Conservation (phyloP, 2,329 filamentous ascomycete species). For the Zasmidium cellare region DNA sequence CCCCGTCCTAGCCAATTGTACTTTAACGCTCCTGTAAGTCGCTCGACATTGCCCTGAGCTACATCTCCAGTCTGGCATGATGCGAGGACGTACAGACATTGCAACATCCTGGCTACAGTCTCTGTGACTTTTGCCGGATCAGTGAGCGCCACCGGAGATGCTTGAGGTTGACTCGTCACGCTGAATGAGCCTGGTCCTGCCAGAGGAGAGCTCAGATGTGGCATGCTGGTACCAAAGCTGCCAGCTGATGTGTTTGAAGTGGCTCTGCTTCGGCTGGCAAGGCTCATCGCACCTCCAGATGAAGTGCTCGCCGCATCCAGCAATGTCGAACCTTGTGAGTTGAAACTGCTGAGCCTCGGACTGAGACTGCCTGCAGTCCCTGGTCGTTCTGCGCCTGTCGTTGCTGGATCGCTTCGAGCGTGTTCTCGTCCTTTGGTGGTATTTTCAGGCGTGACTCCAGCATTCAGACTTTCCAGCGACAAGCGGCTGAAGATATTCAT, state of each 20-base stretch:
- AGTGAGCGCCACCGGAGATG: slow-evolving; percentile 22
- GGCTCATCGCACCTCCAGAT: slow-evolving; percentile 45
- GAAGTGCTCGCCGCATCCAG: slow-evolving; percentile 62
- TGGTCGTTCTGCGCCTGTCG: slow-evolving; percentile 33
- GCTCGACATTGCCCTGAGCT: slow-evolving; percentile 74
- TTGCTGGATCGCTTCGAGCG: slow-evolving; percentile 33
- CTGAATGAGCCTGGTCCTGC: slow-evolving; percentile 23
- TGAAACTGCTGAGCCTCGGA: slow-evolving; percentile 74
- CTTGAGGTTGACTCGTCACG: slow-evolving; percentile 22
- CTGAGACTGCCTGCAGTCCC: slow-evolving; percentile 76
- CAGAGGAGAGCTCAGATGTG: slow-evolving; percentile 33
- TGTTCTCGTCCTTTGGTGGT: slow-evolving; percentile 27
- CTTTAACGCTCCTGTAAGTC: slow-evolving; percentile 83
- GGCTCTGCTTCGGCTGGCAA: slow-evolving; percentile 67
- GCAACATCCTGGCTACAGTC: slow-evolving; percentile 91
- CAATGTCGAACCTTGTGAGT: slow-evolving; percentile 75
- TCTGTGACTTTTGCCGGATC: slow-evolving; percentile 76
- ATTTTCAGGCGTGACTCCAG: slow-evolving; percentile 40
- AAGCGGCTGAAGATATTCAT: slow-evolving; percentile 89
- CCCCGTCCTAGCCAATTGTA: slow-evolving; percentile 95
- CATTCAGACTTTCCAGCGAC: slow-evolving; percentile 71
- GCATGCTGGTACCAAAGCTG: slow-evolving; percentile 43
- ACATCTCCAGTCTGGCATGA: slow-evolving; percentile 72
- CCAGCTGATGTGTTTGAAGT: slow-evolving; percentile 75
- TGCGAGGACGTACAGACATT: slow-evolving; percentile 90